phyloP scores from a whole-genome alignment of 768 basidiomycete species.

The Stropharia rugosoannulata region DNA sequence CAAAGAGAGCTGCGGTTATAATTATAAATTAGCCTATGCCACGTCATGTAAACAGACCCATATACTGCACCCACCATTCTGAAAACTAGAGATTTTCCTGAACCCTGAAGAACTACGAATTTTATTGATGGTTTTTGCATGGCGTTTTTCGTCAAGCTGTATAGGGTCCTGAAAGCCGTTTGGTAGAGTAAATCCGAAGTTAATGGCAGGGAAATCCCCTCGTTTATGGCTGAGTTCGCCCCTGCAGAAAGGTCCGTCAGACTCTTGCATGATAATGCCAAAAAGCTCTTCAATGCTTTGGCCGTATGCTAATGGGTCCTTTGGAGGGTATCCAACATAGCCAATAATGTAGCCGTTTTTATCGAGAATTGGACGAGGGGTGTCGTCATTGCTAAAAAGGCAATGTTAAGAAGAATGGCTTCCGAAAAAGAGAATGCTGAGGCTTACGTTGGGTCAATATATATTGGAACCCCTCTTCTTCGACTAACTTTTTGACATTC shows the following conservation, averaged over 20 bases:
- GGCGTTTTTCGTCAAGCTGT: not conserved
- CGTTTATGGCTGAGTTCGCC: not conserved
- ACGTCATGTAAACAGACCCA: too few species aligned
- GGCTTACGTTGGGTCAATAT: not conserved
- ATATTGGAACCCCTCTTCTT: not conserved
- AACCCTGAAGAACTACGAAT: not conserved
- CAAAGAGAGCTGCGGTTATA: not conserved
- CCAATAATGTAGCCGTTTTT: not conserved
- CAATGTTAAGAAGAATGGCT: too few species aligned
- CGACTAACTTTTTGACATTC: not conserved
- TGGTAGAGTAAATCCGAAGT: constrained; percentile 3
- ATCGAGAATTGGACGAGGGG: not conserved
- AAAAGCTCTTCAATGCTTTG: not conserved
- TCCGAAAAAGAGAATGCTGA: not conserved
- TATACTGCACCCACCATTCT: constrained; percentile 1
- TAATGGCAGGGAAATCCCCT: constrained; percentile 2
- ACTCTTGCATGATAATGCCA: not conserved
- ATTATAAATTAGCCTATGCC: not conserved
- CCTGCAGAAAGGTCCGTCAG: not conserved
- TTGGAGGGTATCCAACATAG: not conserved
- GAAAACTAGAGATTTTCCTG: not conserved
- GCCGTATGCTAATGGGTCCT: not conserved
- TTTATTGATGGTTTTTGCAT: not conserved
- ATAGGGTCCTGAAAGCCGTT: not conserved
- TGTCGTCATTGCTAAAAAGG: too few species aligned